These are phyloP conservation scores for Fusarium sp. DNA, from an alignment of 2,329 filamentous ascomycete genomes.

Conservation along the genomic window DNA sequence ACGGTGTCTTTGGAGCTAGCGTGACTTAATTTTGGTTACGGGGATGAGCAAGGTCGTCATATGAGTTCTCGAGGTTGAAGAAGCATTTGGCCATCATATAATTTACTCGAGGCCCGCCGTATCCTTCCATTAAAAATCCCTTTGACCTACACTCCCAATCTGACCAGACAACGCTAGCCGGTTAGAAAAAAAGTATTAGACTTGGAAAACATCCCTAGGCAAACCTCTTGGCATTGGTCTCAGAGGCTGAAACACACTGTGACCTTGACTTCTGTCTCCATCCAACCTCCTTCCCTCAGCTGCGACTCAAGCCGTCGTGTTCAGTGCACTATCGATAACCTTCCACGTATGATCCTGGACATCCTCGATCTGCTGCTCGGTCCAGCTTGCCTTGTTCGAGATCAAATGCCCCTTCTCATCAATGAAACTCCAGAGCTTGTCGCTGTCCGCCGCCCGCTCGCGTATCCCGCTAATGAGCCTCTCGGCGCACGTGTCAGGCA, in stretches of 20 bases:
- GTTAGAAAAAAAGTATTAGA: neutral
- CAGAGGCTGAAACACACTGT: neutral
- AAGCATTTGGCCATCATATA: neutral
- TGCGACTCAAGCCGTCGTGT: neutral
- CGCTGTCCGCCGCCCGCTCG: neutral
- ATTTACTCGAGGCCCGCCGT: neutral
- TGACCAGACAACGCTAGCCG: neutral
- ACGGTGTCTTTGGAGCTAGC: too few relatives aligned
- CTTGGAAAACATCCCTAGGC: neutral
- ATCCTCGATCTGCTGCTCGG: neutral
- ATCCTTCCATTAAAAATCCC: neutral
- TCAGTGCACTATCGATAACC: neutral
- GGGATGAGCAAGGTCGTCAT: neutral
- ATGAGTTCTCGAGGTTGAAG: neutral
- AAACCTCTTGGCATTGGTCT: neutral
- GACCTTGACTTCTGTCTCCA: neutral
- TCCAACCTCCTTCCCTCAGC: neutral
- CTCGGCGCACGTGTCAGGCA: neutral
- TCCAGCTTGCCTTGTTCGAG: neutral
- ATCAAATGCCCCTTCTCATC: neutral
- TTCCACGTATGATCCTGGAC: neutral
- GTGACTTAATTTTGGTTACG: too few relatives aligned
- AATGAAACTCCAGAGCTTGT: neutral
- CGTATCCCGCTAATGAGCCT: neutral
- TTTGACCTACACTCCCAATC: neutral